These are phyloP conservation scores for Coriolopsis trogii DNA, from an alignment of 1,284 basidiomycete species.

Conservation along the genomic window DNA sequence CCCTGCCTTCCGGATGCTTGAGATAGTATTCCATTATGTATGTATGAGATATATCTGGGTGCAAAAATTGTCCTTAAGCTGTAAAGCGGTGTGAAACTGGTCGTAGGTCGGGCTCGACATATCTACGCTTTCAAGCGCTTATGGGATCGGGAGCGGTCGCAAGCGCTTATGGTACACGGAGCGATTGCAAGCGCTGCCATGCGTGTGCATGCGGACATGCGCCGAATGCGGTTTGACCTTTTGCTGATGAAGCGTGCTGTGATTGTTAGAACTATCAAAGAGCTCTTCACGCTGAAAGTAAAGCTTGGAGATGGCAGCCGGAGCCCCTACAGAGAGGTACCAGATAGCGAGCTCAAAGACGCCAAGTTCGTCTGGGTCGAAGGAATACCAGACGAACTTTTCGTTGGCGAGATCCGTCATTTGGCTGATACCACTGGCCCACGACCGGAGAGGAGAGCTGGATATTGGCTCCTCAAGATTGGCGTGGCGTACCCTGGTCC, in stretches of 20 bases:
- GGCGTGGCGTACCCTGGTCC: constrained; percentile 18
- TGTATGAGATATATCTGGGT: too few relatives aligned
- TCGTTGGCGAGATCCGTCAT: constrained; percentile 20
- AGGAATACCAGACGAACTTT: constrained; percentile 9
- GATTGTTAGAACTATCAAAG: constrained; percentile 11
- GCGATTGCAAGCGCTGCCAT: too few relatives aligned
- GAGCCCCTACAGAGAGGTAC: not conserved
- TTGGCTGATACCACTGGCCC: constrained; percentile 32
- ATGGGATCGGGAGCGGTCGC: too few relatives aligned
- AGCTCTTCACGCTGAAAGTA: constrained; percentile 6
- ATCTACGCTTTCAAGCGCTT: too few relatives aligned
- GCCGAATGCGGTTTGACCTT: too few relatives aligned
- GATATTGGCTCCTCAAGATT: constrained; percentile 40
- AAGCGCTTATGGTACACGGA: too few relatives aligned
- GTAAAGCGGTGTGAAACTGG: too few relatives aligned
- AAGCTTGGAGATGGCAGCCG: not conserved
- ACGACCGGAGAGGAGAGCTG: constrained; percentile 35
- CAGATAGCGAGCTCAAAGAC: constrained; percentile 10
- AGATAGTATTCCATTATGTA: too few relatives aligned
- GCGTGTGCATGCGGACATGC: too few relatives aligned
- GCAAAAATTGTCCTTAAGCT: too few relatives aligned
- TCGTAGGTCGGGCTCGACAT: too few relatives aligned
- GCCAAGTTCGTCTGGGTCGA: constrained; percentile 27
- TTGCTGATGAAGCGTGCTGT: constrained; percentile 11
- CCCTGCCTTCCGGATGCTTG: too few relatives aligned